Base-by-base conservation (phyloP, 192 early-diverging fungal genomes). In the Umbelopsis sp. region DNA sequence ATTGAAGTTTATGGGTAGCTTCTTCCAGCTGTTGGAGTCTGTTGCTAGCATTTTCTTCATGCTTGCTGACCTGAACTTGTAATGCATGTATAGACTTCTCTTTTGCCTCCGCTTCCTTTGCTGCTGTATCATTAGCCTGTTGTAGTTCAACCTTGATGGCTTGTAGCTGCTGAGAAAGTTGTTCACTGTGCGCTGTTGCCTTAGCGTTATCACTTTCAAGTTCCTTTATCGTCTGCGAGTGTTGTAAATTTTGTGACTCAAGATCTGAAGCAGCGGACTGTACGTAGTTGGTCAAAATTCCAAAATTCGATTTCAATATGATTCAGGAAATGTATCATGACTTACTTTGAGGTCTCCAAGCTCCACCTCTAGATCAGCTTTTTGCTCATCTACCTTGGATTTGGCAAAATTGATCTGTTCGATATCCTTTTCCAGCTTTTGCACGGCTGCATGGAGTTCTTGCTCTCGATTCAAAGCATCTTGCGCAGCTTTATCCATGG, bases 21-120 rank as follows among this genome's bases (percentile, higher is more conserved):
- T 52, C 53, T 31, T 71, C 54, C 10, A 71, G 26, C 17, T 71
- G 56, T 3, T 71, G 41, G 20, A 16, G 16, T 11, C n/a, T 53
- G 9, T 62, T 53, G n/a, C 14, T 41, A 45, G 70, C 43, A 20
- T 21, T 21, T 45, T 44, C 16, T 22, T 71, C 56, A 44, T 71
- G 43, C 6, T 71, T 11, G n/a, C 24, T 21, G 25, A 59, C 20
- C n/a, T 44, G 43, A 17, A 31, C 17, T 20, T 34, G 10, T 3
- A 62, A n/a, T 17, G 32, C 17, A 20, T 62, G 31, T 1, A 62
- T 62, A 2, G 10, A 8, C 12, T 62, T 17, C 1, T 62, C 31
- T 12, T 62, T 62, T 2, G 29, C 4, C 31, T 62, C 31, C 12
- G 56, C 17, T n/a, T 62, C 29, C 31, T 62, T 29, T 34, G 17